Percentiles rank a stretch among this genome's conserved stretches.
Conservation (phyloP, 208 protist genomes). For the Wallacemonas rigidus region DNA sequence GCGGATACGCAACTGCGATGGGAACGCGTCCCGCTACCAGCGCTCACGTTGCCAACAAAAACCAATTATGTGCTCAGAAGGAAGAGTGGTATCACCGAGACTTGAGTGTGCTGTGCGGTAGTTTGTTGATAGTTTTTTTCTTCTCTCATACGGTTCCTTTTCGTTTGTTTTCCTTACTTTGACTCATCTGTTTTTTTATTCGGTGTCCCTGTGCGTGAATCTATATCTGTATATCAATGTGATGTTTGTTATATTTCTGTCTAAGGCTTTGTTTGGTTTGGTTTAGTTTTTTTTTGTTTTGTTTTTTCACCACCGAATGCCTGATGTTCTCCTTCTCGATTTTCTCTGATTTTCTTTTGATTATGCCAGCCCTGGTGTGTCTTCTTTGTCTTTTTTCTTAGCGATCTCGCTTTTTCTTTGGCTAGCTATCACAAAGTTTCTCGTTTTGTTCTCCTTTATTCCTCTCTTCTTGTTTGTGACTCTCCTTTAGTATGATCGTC, state of each 20-base stretch:
- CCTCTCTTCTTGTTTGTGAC: slow-evolving; percentile 1
- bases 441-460: neutral
- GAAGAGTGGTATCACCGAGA: neutral
- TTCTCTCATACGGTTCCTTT: neutral
- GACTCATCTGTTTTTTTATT: neutral
- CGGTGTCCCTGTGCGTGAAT: too few relatives aligned
- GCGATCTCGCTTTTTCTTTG: slow-evolving; percentile 1
- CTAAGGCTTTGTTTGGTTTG: too few relatives aligned
- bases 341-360: too few relatives aligned
- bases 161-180: neutral
- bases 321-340: too few relatives aligned
- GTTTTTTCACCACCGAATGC: too few relatives aligned
- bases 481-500: neutral
- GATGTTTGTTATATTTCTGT: too few relatives aligned
- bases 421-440: too few relatives aligned
- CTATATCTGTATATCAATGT: too few relatives aligned
- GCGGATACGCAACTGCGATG: neutral
- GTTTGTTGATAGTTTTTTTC: slow-evolving; percentile 1
- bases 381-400: neutral
- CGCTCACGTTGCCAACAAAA: neutral
- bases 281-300: too few relatives aligned
- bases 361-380: too few relatives aligned
- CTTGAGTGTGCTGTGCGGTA: neutral
- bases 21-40: neutral
- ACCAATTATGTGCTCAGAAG: neutral